phyloP scores from a whole-genome alignment of 2,329 filamentous ascomycete species.

The Arthrobotrys entomopaga region DNA sequence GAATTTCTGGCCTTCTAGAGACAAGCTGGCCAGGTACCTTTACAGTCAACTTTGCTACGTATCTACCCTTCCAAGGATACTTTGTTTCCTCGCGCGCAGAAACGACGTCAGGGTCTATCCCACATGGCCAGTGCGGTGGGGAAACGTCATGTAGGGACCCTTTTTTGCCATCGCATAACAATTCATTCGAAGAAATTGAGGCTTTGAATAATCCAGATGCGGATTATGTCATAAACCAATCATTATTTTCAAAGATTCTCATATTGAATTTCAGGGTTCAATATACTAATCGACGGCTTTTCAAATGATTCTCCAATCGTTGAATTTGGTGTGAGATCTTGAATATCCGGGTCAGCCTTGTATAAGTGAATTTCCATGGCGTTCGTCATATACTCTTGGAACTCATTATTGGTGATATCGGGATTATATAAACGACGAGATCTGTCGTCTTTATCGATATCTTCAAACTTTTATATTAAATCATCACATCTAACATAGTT shows the following conservation, averaged over 20 bases:
- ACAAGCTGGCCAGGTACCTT: too few species aligned
- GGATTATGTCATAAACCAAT: constrained; percentile 42
- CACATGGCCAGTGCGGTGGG: constrained; percentile 41
- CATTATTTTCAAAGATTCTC: constrained; percentile 3
- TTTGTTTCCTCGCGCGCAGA: neutral
- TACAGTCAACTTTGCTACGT: too few species aligned
- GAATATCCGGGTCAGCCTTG: too few species aligned
- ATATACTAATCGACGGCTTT: neutral
- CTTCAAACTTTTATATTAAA: constrained; percentile 4
- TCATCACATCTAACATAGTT: constrained; percentile 11
- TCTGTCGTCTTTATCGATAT: constrained; percentile 14
- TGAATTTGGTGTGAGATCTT: too few species aligned
- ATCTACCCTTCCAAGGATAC: too few species aligned
- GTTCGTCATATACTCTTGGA: constrained; percentile 39
- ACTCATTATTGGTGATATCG: neutral
- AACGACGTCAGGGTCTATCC: constrained; percentile 46
- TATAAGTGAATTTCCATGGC: neutral
- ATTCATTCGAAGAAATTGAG: neutral
- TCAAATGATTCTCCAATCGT: neutral
- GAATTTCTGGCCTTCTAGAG: too few species aligned
- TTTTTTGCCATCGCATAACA: neutral
- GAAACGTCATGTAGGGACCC: constrained; percentile 48
- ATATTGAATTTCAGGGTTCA: constrained; percentile 10
- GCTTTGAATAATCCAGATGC: constrained; percentile 4
- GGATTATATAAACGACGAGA: constrained; percentile 20